phyloP scores from a whole-genome alignment of 1,284 basidiomycete genomes.

The Peniophora sp. region DNA sequence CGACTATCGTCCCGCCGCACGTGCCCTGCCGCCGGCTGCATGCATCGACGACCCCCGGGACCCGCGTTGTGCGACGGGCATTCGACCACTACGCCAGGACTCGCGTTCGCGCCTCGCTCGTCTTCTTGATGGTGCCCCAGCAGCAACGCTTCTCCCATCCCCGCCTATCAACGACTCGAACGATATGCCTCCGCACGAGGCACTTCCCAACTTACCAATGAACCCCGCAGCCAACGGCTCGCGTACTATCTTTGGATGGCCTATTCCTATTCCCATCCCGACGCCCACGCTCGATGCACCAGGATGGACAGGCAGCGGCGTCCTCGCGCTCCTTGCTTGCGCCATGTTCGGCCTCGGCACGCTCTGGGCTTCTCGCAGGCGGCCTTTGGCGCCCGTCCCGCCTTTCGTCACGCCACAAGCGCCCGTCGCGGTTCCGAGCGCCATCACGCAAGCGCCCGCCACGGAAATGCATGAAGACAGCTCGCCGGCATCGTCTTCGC shows the following conservation, averaged over 20 bases:
- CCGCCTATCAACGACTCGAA: neutral
- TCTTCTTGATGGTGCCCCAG: constrained; percentile 26
- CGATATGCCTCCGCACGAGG: too few relatives aligned
- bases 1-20: constrained; percentile 30
- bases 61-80: constrained; percentile 53
- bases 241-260: neutral
- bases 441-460: neutral
- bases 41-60: constrained; percentile 23
- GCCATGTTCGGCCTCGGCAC: neutral
- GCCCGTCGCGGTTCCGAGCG: neutral
- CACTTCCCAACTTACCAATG: too few relatives aligned
- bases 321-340: neutral
- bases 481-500: neutral
- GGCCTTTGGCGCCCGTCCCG: neutral
- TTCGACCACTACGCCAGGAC: constrained; percentile 38
- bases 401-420: neutral
- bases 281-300: neutral
- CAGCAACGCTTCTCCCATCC: constrained; percentile 13
- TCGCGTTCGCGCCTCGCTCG: constrained; percentile 23
- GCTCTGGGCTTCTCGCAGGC: neutral
- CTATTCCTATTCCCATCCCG: too few relatives aligned
- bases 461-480: neutral
- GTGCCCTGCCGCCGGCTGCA: constrained; percentile 2
- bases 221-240: too few relatives aligned
- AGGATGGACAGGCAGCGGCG: neutral